A percentile compares a stretch with the other conserved stretches of the same genome.
Evolutionary conservation across 441 rosid genomes (phyloP).

Genomic region (Pelargonium myrrhifolium): DNA sequence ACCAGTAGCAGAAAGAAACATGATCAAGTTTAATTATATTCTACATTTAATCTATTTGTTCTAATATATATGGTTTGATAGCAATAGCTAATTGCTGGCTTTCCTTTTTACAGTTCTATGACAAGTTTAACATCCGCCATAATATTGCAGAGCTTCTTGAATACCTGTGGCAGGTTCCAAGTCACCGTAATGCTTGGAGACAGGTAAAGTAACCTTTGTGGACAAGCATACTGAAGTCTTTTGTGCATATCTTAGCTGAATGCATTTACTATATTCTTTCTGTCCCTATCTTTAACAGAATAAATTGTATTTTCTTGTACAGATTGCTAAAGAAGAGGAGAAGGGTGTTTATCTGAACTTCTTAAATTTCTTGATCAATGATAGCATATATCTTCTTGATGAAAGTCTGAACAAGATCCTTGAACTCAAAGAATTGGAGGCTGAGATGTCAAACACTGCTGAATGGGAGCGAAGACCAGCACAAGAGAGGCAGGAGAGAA

Average conservation of each 20-base stretch:
- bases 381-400: slow-evolving; percentile 95
- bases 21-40: not conserved
- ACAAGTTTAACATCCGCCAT: slow-evolving; percentile 96
- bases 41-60: not conserved
- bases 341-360: slow-evolving; percentile 98
- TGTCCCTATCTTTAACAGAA: not conserved
- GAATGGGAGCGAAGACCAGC: slow-evolving; percentile 94
- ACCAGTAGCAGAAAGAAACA: not conserved
- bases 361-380: slow-evolving; percentile 91
- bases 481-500: slow-evolving; percentile 97
- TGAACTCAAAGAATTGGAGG: slow-evolving; percentile 88
- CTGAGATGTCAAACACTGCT: slow-evolving; percentile 84
- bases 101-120: slow-evolving; percentile 70
- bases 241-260: not conserved
- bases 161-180: slow-evolving; percentile 97
- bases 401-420: slow-evolving; percentile 98
- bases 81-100: slow-evolving; percentile 8
- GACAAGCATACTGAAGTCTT: not conserved
- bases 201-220: slow-evolving; percentile 44
- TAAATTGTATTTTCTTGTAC: slow-evolving; percentile 23
- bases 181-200: slow-evolving; percentile 96
- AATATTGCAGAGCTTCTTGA: slow-evolving; percentile 96
- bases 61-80: not conserved
- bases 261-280: not conserved
- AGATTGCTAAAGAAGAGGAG: slow-evolving; percentile 99